phyloP scores from a whole-genome alignment of 129 eudicot genomes.

The Tagetes erecta region DNA sequence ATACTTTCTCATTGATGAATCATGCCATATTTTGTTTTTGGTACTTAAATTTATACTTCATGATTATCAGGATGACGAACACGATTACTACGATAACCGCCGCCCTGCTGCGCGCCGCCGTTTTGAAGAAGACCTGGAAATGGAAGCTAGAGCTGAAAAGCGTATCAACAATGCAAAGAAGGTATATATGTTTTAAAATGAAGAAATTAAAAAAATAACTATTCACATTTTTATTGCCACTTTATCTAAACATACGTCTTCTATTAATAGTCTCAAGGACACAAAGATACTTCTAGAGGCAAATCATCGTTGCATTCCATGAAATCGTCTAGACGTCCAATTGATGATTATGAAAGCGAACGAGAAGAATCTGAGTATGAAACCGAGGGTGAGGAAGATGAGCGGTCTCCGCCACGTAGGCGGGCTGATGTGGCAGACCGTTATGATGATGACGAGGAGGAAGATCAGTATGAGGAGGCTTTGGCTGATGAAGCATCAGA shows the following conservation, averaged over 20 bases:
- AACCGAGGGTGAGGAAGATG: slow-evolving; percentile 93
- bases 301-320: slow-evolving; percentile 58
- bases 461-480: slow-evolving; percentile 64
- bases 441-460: slow-evolving; percentile 72
- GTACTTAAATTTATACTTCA: background rate
- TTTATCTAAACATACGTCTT: slow-evolving; percentile 20
- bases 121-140: slow-evolving; percentile 82
- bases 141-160: slow-evolving; percentile 96
- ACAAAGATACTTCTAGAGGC: slow-evolving; percentile 62
- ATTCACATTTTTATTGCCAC: background rate
- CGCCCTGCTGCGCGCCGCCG: slow-evolving; percentile 69
- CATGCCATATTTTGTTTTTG: background rate
- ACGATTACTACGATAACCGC: slow-evolving; percentile 76
- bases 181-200: slow-evolving; percentile 40
- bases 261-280: slow-evolving; percentile 45
- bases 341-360: slow-evolving; percentile 85
- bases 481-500: slow-evolving; percentile 78
- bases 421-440: slow-evolving; percentile 53
- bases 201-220: background rate
- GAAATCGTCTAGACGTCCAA: slow-evolving; percentile 75
- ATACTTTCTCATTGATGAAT: background rate
- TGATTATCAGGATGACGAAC: slow-evolving; percentile 73
- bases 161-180: slow-evolving; percentile 92
- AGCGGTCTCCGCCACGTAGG: slow-evolving; percentile 56
- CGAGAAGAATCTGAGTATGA: slow-evolving; percentile 94